Conservation (phyloP, 805 yeast genomes). For the Saturnispora gosingensis region DNA sequence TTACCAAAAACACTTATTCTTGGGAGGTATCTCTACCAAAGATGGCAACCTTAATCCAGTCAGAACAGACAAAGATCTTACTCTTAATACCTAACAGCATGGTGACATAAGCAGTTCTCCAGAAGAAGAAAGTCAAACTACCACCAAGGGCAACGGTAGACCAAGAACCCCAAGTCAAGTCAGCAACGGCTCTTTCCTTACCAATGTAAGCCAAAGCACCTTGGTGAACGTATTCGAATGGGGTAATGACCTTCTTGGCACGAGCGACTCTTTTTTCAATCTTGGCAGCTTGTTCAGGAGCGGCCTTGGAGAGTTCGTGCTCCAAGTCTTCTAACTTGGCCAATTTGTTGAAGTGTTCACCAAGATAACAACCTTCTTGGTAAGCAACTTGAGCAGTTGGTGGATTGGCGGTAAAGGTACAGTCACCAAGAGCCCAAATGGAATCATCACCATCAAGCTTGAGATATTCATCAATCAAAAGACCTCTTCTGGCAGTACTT, state of each 20-base stretch:
- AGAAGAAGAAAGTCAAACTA: conserved; percentile 77
- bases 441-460: conserved; percentile 75
- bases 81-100: conserved; percentile 88
- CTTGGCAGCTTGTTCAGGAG: conserved; percentile 28
- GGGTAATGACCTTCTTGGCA: conserved; percentile 35
- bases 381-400: conserved; percentile 98
- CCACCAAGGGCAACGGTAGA: conserved; percentile 78
- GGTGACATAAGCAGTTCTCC: conserved; percentile 90
- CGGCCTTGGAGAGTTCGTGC: conserved; percentile 32
- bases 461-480: conserved; percentile 73
- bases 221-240: conserved; percentile 76
- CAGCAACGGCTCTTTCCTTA: conserved; percentile 88
- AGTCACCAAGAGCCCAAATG: conserved; percentile 88
- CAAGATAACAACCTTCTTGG: conserved; percentile 84
- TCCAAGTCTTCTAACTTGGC: conserved; percentile 52
- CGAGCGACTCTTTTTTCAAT: conserved; percentile 29
- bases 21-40: conserved; percentile 93
- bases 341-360: conserved; percentile 56
- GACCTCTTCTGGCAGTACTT: conserved; percentile 83
- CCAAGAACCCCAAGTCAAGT: conserved; percentile 71
- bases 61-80: conserved; percentile 75
- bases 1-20: conserved; percentile 25
- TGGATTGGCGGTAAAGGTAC: conserved; percentile 83
- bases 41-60: conserved; percentile 80
- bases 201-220: conserved; percentile 96